phyloP scores from a whole-genome alignment of 2,329 filamentous ascomycete genomes.

The Orbilia brochopaga region DNA sequence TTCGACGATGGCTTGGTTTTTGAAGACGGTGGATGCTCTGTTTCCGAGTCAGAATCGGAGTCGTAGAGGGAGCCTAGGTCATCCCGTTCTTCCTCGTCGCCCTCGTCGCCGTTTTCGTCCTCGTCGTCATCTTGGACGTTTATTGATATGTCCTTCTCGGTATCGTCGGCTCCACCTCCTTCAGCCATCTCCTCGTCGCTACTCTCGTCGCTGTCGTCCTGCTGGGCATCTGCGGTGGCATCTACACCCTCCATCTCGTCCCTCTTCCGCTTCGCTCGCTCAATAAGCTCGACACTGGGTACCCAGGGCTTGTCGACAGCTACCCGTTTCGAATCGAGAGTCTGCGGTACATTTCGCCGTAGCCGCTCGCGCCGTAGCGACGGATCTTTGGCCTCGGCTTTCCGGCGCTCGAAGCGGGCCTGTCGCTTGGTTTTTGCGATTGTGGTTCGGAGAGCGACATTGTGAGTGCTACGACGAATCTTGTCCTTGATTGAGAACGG shows the following conservation, averaged over 20 bases:
- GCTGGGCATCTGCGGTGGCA: not conserved
- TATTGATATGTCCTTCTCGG: conserved; percentile 62
- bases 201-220: conserved; percentile 18
- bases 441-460: conserved; percentile 78
- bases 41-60: conserved; percentile 62
- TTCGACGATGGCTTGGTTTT: conserved; percentile 56
- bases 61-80: conserved; percentile 82
- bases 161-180: conserved; percentile 55
- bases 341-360: conserved; percentile 77
- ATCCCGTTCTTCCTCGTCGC: conserved; percentile 62
- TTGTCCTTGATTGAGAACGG: conserved; percentile 74
- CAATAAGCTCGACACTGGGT: conserved; percentile 39
- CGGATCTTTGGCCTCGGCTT: conserved; percentile 84
- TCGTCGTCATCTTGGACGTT: conserved; percentile 59
- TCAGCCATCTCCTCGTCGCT: conserved; percentile 60
- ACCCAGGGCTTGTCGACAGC: conserved; percentile 46
- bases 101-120: conserved; percentile 58
- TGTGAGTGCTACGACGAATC: conserved; percentile 75
- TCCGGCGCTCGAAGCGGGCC: conserved; percentile 76
- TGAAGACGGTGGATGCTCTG: conserved; percentile 52
- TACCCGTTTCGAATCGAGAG: conserved; percentile 83
- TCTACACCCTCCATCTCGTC: conserved; percentile 34
- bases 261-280: conserved; percentile 30
- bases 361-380: conserved; percentile 74
- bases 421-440: conserved; percentile 77